phyloP scores from a whole-genome alignment of 2,329 filamentous ascomycete genomes.

The Ophidiomyces ophidiicola region DNA sequence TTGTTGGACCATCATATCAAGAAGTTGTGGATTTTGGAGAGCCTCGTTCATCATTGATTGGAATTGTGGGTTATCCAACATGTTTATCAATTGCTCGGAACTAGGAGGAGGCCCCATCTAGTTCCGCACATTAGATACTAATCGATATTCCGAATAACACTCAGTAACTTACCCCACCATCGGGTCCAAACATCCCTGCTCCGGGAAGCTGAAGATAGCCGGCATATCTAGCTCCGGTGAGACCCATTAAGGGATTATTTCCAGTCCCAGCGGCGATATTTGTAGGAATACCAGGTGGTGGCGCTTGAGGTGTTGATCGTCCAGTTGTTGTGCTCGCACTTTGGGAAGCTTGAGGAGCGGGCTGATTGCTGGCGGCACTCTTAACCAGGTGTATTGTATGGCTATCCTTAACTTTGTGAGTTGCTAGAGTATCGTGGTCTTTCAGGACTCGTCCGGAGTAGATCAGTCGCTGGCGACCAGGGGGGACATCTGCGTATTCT shows the following conservation, averaged over 20 bases:
- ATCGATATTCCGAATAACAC: not conserved
- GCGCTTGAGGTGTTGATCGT: slow-evolving; percentile 10
- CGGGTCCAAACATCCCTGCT: slow-evolving; percentile 79
- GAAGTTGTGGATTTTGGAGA: slow-evolving; percentile 84
- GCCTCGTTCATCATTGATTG: slow-evolving; percentile 85
- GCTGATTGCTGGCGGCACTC: slow-evolving; percentile 77
- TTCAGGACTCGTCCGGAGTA: slow-evolving; percentile 96
- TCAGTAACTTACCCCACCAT: slow-evolving; percentile 65
- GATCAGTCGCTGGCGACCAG: slow-evolving; percentile 84
- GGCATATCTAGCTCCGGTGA: slow-evolving; percentile 88
- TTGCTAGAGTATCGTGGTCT: slow-evolving; percentile 71
- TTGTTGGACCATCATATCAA: slow-evolving; percentile 87
- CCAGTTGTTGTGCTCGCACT: slow-evolving; percentile 1
- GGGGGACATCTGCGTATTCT: slow-evolving; percentile 75
- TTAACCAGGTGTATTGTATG: slow-evolving; percentile 96
- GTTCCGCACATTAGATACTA: slow-evolving; percentile 8
- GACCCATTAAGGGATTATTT: slow-evolving; percentile 76
- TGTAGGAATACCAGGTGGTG: slow-evolving; percentile 33
- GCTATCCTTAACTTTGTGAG: slow-evolving; percentile 89
- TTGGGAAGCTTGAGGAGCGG: slow-evolving; percentile 31
- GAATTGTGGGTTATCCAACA: slow-evolving; percentile 81
- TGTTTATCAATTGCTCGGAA: slow-evolving; percentile 66
- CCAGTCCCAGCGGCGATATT: slow-evolving; percentile 44
- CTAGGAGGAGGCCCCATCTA: slow-evolving; percentile 83
- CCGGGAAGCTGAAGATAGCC: slow-evolving; percentile 82